Evolutionary conservation across 2,329 filamentous ascomycete species (phyloP).

Genomic region (Verticillium dahliae): DNA sequence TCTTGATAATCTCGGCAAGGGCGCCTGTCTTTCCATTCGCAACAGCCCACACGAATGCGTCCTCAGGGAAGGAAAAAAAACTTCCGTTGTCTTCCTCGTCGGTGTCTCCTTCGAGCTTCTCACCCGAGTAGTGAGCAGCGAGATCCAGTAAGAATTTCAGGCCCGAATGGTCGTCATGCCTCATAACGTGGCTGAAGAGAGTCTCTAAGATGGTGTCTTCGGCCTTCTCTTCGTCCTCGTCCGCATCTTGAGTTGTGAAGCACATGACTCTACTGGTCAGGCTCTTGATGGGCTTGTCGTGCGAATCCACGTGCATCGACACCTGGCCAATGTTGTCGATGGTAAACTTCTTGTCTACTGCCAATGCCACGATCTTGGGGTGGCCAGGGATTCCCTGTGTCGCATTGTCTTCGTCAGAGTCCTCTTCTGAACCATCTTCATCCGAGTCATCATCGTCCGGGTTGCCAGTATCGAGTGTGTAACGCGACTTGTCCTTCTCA

Average conservation of each 20-base stretch:
- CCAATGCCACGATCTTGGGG: constrained; percentile 41
- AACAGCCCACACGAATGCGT: constrained; percentile 37
- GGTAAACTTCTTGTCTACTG: constrained; percentile 63
- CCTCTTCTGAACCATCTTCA: constrained; percentile 24
- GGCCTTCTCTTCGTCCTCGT: constrained; percentile 12
- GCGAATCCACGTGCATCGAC: constrained; percentile 61
- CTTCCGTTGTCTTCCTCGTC: constrained; percentile 21
- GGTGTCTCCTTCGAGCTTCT: constrained; percentile 25
- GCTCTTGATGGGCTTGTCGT: constrained; percentile 41
- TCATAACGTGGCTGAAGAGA: constrained; percentile 40
- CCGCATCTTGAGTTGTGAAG: constrained; percentile 23
- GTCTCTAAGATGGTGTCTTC: constrained; percentile 23
- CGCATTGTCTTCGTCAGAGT: constrained; percentile 20
- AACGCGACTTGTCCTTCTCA: constrained; percentile 44
- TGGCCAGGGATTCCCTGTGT: constrained; percentile 26
- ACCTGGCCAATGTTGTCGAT: constrained; percentile 70
- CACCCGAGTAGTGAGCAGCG: constrained; percentile 34
- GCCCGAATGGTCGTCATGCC: constrained; percentile 43
- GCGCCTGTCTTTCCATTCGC: constrained; percentile 44
- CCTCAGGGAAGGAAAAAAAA: constrained; percentile 31
- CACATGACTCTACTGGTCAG: constrained; percentile 33
- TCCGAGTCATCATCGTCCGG: constrained; percentile 30
- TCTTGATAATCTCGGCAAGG: constrained; percentile 58
- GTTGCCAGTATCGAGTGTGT: constrained; percentile 33
- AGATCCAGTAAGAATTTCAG: constrained; percentile 54